Base-by-base conservation (phyloP, 441 rosid genomes). In the Populus hybrid region DNA sequence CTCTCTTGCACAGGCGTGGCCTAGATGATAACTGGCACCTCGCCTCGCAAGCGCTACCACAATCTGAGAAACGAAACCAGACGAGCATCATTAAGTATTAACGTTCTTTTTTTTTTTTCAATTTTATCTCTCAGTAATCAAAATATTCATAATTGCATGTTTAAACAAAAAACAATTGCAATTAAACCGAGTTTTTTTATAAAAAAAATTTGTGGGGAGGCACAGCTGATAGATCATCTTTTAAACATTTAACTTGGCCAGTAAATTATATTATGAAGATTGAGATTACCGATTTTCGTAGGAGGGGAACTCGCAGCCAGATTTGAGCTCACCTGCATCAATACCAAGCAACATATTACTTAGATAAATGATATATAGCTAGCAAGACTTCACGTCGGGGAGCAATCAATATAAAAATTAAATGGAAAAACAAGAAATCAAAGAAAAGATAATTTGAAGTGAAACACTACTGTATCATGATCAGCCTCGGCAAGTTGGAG, bases 1-100 rank as follows among this genome's bases (percentile, higher is more conserved):
- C 94, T 74, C 94, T 90, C 70, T 86, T 78, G 81, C 95, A 93
- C 2, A 91, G 83, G 20, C 73, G 79, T 5, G 79, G 83, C 83
- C 93, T 85, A 0, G 90, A 87, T 1, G 94, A 77, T 54, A 89
- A 83, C 35, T 79, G 82, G 74, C 97, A 93, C 78, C 94, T 81
- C 0, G 80, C 89, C 10, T 8, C 46, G 73, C 97, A 92, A 9
- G 92, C 88, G 30, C 84, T 82, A 0, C 40, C 80, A n/a, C 97
- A 90, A 74, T 88, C 90, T 90, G 78, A 46, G 57, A 46, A 46
- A 46, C 20, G 57, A 46, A 46, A 46, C 18, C 57, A 46, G 20
- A 46, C 20, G 57, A 12, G 20, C 18, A 46, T 46, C 6, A 46
- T 46, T 14, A 46, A 46, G 20, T 4, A 14, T 46, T 5, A 46